Base-by-base conservation (phyloP, 148 eudicot genomes). In the Dianthus caryophyllus region DNA sequence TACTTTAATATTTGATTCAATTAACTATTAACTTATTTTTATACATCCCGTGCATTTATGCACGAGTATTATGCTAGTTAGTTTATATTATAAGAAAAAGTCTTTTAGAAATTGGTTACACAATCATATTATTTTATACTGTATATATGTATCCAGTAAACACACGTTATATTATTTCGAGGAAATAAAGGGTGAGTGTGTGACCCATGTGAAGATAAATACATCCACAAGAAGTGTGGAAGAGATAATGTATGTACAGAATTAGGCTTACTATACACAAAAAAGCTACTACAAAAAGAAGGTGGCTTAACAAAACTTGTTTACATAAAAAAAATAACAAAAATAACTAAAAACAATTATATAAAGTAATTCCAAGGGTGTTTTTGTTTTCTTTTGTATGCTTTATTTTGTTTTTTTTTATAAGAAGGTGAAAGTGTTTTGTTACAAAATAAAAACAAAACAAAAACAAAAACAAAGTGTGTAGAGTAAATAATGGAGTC, bases 401-500 rank as follows among this genome's bases (percentile, higher is more conserved):
- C 22, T 18, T 48, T 66, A n/a, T n/a, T 64, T 17, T 59, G 30
- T 27, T 36, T 50, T 27, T 36, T 50, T 69, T 39, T 38, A 29
- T 12, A 22, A 44, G 25, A 44, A 55, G 52, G 14, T 44, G 59
- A 15, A n/a, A 31, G 17, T 26, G 21, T 54, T 2, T 33, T 53
- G n/a, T 44, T 48, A 51, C n/a, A n/a, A 51, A 33, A 33, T 2
- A 33, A 2, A 33, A 33, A 51, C n/a, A n/a, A 51, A 33, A 33
- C 3, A 33, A 2, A 33, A 33, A 2, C 3, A 33, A 33, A 33
- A 33, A 33, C 3, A 49, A 49, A 18, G 9, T 43, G 8, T 17
- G 5, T 27, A n/a, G 1, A 17, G 9, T 48, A 25, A n/a, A 43
- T 9, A 63, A 82, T 82, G 89, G 89, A 80, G 72, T 46, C 69